Evolutionary conservation across 306 rosid genomes (phyloP).

Genomic region (Dalbergia oliveri): DNA sequence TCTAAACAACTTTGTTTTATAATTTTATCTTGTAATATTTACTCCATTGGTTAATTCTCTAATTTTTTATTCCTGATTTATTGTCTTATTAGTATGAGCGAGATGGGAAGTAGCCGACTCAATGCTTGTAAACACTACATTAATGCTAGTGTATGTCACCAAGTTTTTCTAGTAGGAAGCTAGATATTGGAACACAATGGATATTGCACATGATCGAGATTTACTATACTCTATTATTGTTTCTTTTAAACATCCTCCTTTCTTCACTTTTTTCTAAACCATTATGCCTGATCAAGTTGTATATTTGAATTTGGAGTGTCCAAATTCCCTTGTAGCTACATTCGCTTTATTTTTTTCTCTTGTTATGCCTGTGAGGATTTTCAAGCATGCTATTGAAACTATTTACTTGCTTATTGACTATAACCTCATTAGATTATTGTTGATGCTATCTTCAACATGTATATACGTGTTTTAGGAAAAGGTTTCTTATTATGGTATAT

Average conservation of each 20-base stretch:
- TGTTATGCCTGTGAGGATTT: no score
- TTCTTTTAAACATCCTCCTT: slow-evolving; percentile 41
- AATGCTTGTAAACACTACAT: slow-evolving; percentile 87
- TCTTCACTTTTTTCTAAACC: slow-evolving; percentile 31
- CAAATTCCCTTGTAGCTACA: no score
- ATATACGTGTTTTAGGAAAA: no score
- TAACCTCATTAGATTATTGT: no score
- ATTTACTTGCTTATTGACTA: no score
- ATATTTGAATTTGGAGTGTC: no score
- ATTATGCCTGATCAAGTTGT: no score
- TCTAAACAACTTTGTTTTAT: slow-evolving; percentile 14
- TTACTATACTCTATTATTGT: slow-evolving; percentile 42
- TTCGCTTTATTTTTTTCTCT: no score
- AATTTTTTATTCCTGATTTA: slow-evolving; percentile 3
- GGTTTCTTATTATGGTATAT: no score
- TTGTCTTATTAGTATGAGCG: slow-evolving; percentile 69
- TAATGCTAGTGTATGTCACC: slow-evolving; percentile 88
- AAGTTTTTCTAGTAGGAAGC: slow-evolving; percentile 99
- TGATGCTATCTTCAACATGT: no score
- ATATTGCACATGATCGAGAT: slow-evolving; percentile 99
- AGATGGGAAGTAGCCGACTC: slow-evolving; percentile 89
- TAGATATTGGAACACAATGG: slow-evolving; percentile 99
- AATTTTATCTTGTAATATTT: slow-evolving; percentile 20
- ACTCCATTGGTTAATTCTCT: slow-evolving; percentile 19
- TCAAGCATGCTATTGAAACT: no score